These are phyloP conservation scores for Paramecium sexaurelia DNA, from an alignment of 73 alveolate genomes.

Conservation along the genomic window DNA sequence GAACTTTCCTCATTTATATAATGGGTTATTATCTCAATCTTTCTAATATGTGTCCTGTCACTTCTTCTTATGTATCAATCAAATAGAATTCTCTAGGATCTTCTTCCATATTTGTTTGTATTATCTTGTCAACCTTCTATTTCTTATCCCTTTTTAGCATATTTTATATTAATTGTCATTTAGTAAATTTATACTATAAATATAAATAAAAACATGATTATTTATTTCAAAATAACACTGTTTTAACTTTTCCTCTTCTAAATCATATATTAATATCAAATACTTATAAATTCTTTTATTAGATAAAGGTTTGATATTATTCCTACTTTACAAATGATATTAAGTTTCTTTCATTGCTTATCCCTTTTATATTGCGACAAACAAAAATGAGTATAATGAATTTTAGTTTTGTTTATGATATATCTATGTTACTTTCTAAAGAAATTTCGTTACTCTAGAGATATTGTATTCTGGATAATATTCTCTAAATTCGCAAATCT, in stretches of 20 bases:
- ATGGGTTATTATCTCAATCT: not conserved
- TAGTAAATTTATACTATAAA: not conserved
- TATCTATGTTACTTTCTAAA: not conserved
- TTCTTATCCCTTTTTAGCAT: not conserved
- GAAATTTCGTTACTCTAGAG: not conserved
- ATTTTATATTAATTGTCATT: not conserved
- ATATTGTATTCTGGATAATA: conserved; percentile 32
- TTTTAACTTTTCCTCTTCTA: not conserved
- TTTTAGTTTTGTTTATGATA: not conserved
- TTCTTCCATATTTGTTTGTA: not conserved
- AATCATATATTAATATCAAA: not conserved
- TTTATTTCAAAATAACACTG: not conserved
- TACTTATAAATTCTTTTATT: not conserved
- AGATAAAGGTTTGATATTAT: not conserved
- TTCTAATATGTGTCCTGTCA: not conserved
- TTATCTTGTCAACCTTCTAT: not conserved
- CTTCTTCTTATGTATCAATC: not conserved
- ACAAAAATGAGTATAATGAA: not conserved
- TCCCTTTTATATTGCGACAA: not conserved
- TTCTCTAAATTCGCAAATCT: conserved; percentile 11
- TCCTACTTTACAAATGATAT: not conserved
- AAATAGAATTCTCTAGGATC: conserved; percentile 27
- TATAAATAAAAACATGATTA: not conserved
- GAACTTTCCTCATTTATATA: not conserved
- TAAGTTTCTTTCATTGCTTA: not conserved